Evolutionary conservation across 768 basidiomycete species (phyloP), one percentile per base, ranked within the genome.

Genomic region (Tephrocybe rancida): DNA sequence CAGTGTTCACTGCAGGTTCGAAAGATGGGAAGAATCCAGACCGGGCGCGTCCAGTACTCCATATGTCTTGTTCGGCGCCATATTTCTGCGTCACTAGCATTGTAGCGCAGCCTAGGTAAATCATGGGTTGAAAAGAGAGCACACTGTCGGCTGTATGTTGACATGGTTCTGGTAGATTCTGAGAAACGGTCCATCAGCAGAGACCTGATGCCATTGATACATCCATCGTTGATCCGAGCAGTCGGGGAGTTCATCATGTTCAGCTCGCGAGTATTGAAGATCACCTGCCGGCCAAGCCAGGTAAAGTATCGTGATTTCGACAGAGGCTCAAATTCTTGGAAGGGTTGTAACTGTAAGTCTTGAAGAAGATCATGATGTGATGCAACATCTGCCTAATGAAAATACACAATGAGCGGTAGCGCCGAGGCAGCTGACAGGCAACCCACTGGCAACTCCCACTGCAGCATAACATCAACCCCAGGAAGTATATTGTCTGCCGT

Each of bases 1-100:
- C 69, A 76, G 55, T 76, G 72, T 2, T 59, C 49, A 5, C 56
- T 50, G 8, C 2, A 4, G 0, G 38, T 51, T 3, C 63, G 51
- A 38, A 75, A 71, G 7, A 77, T 70, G 0, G 73, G 76, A 5
- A 77, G 42, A 9, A 76, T 69, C 74, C 74, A 77, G 0, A 62
- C 3, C 7, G 57, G 45, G 45, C 66, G 68, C 0, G 18, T 21
- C 71, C 71, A 75, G 46, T 64, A 77, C 11, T 46, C 22, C 0
- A 56, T 58, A 2, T 30, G 44, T 0, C 27, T 21, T 0, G 55
- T 49, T 1, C 44, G 19, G 3, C 55, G 39, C 69, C 72, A 73
- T 0, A 73, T 18, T 0, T 55, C 51, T 0, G 26, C 14, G 29
- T 65, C 62, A 7, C 51, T 11, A 3, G 45, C 51, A 16, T 60